These are phyloP conservation scores for Quercus phellos DNA, from an alignment of 331 rosid genomes.

Conservation along the genomic window DNA sequence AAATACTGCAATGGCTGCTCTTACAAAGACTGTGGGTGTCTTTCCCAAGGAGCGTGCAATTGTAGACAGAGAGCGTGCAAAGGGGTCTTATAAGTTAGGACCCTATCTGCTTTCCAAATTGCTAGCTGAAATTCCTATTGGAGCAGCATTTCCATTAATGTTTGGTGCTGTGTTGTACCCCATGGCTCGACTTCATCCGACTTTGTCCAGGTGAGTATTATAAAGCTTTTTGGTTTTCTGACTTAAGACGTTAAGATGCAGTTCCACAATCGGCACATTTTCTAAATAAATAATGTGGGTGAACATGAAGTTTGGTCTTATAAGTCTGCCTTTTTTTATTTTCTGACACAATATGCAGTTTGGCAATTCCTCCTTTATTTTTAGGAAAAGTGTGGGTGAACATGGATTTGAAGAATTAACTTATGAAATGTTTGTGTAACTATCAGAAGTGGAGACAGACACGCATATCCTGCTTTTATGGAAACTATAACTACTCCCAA, in stretches of 20 bases:
- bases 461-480: not conserved
- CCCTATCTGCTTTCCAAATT: conserved; percentile 86
- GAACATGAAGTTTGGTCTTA: not conserved
- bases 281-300: not conserved
- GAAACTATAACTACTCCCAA: conserved; percentile 1
- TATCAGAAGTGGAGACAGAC: not conserved
- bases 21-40: conserved; percentile 81
- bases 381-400: not conserved
- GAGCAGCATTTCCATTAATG: conserved; percentile 87
- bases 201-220: conserved; percentile 53
- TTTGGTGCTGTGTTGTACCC: conserved; percentile 89
- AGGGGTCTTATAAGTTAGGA: conserved; percentile 82
- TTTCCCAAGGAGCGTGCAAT: conserved; percentile 88
- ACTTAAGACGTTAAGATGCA: conserved; percentile 14
- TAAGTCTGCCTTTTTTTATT: not conserved
- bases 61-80: conserved; percentile 85
- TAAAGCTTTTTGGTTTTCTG: not conserved
- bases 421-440: not conserved
- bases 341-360: not conserved
- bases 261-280: conserved; percentile 2
- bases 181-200: conserved; percentile 95
- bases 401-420: not conserved
- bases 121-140: conserved; percentile 87
- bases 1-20: conserved; percentile 99
- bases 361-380: not conserved